Conservation (phyloP, 495 filamentous ascomycete genomes). For the Trichodelitschia bisporula region DNA sequence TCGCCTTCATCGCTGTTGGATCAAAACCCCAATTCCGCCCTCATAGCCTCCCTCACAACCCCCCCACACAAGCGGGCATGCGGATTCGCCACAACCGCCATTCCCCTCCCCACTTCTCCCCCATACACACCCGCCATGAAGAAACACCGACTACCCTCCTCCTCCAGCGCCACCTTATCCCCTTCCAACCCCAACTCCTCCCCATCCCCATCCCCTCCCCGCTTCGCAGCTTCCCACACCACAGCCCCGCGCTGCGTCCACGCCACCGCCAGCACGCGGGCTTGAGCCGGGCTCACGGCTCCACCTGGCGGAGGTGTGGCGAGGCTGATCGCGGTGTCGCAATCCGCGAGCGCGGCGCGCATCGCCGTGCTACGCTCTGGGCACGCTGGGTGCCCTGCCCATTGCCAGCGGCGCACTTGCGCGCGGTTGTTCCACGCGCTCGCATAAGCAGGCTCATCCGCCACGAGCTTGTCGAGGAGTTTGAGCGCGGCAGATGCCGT, state of each 20-base stretch:
- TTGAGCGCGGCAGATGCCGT: no score
- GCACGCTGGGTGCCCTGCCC: constrained; percentile 26
- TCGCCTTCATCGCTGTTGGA: constrained; percentile 1
- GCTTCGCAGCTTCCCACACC: constrained; percentile 35
- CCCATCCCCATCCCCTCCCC: constrained; percentile 8
- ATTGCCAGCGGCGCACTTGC: constrained; percentile 36
- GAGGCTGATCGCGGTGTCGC: constrained; percentile 41
- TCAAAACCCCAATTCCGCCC: no score
- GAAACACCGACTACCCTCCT: constrained; percentile 50
- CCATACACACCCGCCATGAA: constrained; percentile 52
- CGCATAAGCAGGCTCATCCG: no score
- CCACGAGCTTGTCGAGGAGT: no score
- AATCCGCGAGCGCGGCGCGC: constrained; percentile 25
- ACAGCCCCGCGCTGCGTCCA: constrained; percentile 59
- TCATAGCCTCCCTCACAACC: constrained; percentile 70
- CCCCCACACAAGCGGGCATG: constrained; percentile 72
- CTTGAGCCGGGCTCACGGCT: constrained; percentile 31
- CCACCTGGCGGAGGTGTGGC: constrained; percentile 27
- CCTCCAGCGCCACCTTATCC: constrained; percentile 24
- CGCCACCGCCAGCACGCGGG: constrained; percentile 37
- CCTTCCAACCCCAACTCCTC: constrained; percentile 1
- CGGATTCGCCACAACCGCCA: constrained; percentile 65
- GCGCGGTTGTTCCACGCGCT: constrained; percentile 56
- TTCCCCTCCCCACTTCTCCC: constrained; percentile 46
- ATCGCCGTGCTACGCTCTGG: constrained; percentile 3